Evolutionary conservation across 2,329 filamentous ascomycete genomes (phyloP).

Genomic region (Lecanoromycetidae sp.): DNA sequence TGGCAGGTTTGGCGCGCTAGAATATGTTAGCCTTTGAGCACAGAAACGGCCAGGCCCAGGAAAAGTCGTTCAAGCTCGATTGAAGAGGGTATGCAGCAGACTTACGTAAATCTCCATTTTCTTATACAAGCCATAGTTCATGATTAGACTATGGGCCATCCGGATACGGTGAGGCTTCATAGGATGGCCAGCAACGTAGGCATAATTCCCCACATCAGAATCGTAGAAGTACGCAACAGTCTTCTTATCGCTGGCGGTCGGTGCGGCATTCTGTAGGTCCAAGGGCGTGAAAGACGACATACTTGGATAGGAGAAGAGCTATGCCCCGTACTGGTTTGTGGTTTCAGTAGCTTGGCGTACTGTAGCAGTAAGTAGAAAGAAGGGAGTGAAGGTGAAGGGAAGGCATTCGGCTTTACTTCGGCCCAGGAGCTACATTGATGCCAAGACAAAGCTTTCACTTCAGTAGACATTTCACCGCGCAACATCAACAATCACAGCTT

Average conservation of each 20-base stretch:
- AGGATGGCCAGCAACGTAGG: conserved; percentile 67
- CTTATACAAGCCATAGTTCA: conserved; percentile 63
- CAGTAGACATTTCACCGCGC: no score
- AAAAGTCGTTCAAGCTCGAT: not conserved
- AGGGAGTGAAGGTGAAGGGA: no score
- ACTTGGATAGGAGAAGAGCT: no score
- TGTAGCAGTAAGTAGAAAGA: no score
- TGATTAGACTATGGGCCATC: conserved; percentile 53
- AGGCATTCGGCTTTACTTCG: no score
- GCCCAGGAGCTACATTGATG: no score
- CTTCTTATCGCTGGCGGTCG: conserved; percentile 48
- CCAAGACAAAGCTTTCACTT: no score
- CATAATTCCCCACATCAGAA: conserved; percentile 95
- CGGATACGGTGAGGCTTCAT: conserved; percentile 59
- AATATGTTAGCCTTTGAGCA: conserved; percentile 5
- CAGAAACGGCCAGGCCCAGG: no score
- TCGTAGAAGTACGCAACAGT: conserved; percentile 98
- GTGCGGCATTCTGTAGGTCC: conserved; percentile 32
- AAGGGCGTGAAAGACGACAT: conserved; percentile 45
- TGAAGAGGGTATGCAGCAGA: conserved; percentile 7
- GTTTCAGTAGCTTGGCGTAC: no score
- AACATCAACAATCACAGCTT: no score
- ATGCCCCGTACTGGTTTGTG: no score
- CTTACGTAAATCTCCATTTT: conserved; percentile 60
- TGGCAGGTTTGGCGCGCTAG: conserved; percentile 66